Conservation (phyloP, 139 green algal species). For the Ettlia oleoabundans region DNA sequence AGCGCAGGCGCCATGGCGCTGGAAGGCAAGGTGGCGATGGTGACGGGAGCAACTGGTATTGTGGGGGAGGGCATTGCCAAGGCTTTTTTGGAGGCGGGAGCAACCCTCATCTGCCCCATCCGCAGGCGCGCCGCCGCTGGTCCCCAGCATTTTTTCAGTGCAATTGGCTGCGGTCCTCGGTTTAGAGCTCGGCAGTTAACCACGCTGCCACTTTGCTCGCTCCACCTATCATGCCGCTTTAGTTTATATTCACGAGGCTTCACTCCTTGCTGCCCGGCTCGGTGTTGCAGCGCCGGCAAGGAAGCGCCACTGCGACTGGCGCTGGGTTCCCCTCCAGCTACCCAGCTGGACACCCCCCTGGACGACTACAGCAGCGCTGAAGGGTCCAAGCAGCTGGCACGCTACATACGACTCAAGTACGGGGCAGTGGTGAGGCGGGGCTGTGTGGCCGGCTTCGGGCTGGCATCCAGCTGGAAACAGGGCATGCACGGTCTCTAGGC, state of each 20-base stretch:
- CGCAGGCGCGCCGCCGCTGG: no score
- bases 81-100: constrained; percentile 2
- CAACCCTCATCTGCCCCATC: constrained; percentile 17
- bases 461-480: no score
- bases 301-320: not conserved
- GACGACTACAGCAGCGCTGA: constrained; percentile 1
- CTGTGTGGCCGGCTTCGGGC: no score
- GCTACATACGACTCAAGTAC: constrained; percentile 8
- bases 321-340: not conserved
- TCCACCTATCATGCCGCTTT: no score
- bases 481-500: no score
- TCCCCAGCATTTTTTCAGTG: no score
- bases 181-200: no score
- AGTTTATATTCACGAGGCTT: no score
- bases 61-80: constrained; percentile 37
- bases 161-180: no score
- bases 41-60: constrained; percentile 17
- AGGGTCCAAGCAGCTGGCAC: constrained; percentile 4
- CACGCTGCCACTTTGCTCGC: no score
- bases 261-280: not conserved
- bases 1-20: not conserved
- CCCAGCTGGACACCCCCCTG: not conserved
- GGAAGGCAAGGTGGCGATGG: not conserved
- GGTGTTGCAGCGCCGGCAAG: not conserved
- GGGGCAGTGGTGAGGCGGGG: not conserved